Evolutionary conservation across 345 rosid genomes (phyloP).

Genomic region (Corchorus olitorius): DNA sequence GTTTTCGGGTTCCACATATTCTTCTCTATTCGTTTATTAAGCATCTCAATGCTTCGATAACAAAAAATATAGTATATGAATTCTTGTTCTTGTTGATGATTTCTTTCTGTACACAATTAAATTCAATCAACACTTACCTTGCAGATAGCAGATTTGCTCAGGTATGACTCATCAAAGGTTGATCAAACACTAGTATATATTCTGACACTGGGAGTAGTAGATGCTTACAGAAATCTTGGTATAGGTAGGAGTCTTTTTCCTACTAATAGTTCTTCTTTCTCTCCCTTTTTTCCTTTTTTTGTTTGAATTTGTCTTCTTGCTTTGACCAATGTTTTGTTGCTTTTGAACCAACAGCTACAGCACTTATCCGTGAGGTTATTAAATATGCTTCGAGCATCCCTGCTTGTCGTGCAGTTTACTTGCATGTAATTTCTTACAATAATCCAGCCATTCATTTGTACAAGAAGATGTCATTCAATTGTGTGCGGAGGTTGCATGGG

Average conservation of each 20-base stretch:
- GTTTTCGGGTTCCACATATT: neutral
- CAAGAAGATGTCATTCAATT: constrained; percentile 85
- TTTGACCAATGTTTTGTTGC: constrained; percentile 20
- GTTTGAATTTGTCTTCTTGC: neutral
- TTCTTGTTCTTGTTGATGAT: constrained; percentile 1
- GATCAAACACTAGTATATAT: constrained; percentile 85
- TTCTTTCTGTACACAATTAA: constrained; percentile 2
- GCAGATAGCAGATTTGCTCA: constrained; percentile 86
- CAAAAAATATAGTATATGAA: neutral
- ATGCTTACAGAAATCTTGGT: constrained; percentile 76
- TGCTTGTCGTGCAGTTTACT: constrained; percentile 77
- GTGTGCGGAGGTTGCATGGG: constrained; percentile 66
- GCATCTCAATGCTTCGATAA: neutral
- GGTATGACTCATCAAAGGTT: constrained; percentile 63
- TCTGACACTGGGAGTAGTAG: constrained; percentile 88
- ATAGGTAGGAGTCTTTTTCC: constrained; percentile 52
- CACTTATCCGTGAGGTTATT: constrained; percentile 75
- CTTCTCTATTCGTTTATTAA: neutral
- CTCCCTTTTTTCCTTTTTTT: constrained; percentile 2
- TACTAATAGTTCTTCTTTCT: constrained; percentile 1
- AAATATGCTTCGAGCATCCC: constrained; percentile 70
- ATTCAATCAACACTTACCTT: constrained; percentile 21
- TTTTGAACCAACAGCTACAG: constrained; percentile 56
- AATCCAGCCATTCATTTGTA: constrained; percentile 83
- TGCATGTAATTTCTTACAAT: constrained; percentile 95